Evolutionary conservation across 2,329 filamentous ascomycete genomes (phyloP).

Genomic region (Tolypocladium endophyticum): DNA sequence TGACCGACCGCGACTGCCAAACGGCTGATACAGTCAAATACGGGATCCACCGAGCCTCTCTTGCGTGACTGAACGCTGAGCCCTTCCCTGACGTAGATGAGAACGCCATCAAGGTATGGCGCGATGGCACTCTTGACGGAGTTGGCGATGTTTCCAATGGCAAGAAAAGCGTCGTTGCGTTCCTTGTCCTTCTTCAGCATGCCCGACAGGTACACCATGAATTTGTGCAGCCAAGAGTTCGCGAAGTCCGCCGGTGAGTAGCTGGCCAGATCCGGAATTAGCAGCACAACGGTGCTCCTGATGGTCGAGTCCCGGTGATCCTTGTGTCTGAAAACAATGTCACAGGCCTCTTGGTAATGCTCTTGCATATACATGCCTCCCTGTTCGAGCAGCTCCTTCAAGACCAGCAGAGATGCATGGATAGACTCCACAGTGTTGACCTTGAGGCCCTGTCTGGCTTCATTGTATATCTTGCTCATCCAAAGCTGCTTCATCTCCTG

Average conservation of each 20-base stretch:
- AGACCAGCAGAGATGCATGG: conserved; percentile 85
- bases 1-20: conserved; percentile 91
- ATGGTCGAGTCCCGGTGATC: conserved; percentile 86
- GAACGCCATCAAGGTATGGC: conserved; percentile 86
- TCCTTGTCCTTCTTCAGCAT: conserved; percentile 95
- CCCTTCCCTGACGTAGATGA: conserved; percentile 88
- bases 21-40: conserved; percentile 97
- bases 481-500: conserved; percentile 75
- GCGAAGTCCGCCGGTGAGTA: conserved; percentile 90
- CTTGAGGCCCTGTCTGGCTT: conserved; percentile 70
- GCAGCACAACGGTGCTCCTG: conserved; percentile 76
- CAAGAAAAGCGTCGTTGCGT: conserved; percentile 85
- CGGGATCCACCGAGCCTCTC: conserved; percentile 58
- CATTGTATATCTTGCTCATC: conserved; percentile 85
- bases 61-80: conserved; percentile 68
- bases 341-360: conserved; percentile 82
- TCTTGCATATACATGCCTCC: conserved; percentile 99
- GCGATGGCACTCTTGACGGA: conserved; percentile 92
- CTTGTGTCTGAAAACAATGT: conserved; percentile 85
- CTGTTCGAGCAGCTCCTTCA: conserved; percentile 87
- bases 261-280: conserved; percentile 85
- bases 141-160: conserved; percentile 92
- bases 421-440: conserved; percentile 75
- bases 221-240: conserved; percentile 78
- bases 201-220: conserved; percentile 91